Conservation (phyloP, 257 asterid species). For the Capsicum pubescens region DNA sequence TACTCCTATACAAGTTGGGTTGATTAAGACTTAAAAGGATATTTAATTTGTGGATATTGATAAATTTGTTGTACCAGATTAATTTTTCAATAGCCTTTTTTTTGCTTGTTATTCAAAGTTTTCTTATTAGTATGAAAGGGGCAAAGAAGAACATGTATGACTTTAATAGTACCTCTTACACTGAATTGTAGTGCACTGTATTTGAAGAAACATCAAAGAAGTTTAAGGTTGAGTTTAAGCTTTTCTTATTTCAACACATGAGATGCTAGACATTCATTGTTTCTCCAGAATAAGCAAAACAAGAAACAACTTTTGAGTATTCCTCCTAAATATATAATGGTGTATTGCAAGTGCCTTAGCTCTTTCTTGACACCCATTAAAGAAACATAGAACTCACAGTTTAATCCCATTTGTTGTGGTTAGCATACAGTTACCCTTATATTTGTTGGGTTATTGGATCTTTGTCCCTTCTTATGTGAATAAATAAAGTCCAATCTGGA, state of each 20-base stretch:
- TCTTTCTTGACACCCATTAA: constrained; percentile 23
- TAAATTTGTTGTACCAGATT: not conserved
- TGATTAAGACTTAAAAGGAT: no score
- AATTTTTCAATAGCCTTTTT: not conserved
- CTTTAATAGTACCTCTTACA: constrained; percentile 91
- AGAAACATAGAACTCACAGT: not conserved
- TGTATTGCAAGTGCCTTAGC: constrained; percentile 22
- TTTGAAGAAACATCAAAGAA: constrained; percentile 97
- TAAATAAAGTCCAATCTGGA: no score
- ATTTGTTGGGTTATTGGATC: no score
- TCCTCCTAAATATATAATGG: constrained; percentile 40
- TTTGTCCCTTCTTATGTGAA: no score
- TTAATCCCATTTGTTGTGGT: not conserved
- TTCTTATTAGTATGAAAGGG: not conserved
- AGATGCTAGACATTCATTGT: no score
- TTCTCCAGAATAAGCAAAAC: constrained; percentile 32
- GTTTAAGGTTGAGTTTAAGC: constrained; percentile 68
- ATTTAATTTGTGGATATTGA: not conserved
- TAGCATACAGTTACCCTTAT: not conserved
- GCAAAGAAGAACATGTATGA: constrained; percentile 92
- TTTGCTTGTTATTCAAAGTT: not conserved
- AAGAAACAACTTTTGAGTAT: constrained; percentile 39
- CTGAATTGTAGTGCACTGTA: constrained; percentile 95
- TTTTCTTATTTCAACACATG: not conserved
- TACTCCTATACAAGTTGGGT: not conserved